Base-by-base conservation (phyloP, 495 filamentous ascomycete species). In the Bathelium albidoporum region DNA sequence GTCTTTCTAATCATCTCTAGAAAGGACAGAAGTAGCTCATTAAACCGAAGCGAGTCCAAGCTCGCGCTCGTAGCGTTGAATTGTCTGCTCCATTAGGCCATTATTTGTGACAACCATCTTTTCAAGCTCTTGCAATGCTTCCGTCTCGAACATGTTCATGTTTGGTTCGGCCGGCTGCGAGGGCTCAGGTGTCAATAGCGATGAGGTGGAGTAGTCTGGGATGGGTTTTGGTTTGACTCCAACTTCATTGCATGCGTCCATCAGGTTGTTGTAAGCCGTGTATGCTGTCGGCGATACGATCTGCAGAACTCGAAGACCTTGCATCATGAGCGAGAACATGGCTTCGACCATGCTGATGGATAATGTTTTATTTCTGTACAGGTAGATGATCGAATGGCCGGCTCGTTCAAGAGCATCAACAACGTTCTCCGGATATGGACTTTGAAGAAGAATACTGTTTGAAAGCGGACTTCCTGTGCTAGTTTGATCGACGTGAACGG, bases 361-460 rank as follows among this genome's bases (percentile, higher is more conserved):
- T 28, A 55, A 24, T 26, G 49, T 55, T 55, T 55, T 26, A 29
- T 55, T 26, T 29, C 29, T 55, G 49, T 55, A 55, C 49, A 55
- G 49, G 49, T 55, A 55, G 10, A 55, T 55, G 49, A 55, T 55
- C 16, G 49, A 55, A 16, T 55, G 26, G 24, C 49, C 49, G 2
- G 49, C 49, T 9, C 49, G 4, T n/a, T 28, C 26, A 7, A 55
- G 49, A 29, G 49, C 49, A 55, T 55, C 49, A 55, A 55, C 24
- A 9, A 55, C 49, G 16, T 55, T 29, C 16, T 55, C 49, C 12
- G 49, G 49, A 29, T 55, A 55, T 29, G 49, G 49, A 16, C 49
- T 55, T 55, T 55, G 49, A 10, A 55, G 49, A 16, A 55, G 49
- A 20, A 55, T 55, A 16, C 49, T 55, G 24, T 55, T 55, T 55